A percentile compares a stretch with the other conserved stretches of the same genome.
phyloP scores from a whole-genome alignment of 1,284 basidiomycete genomes.

The Cryptococcus deneoformans region DNA sequence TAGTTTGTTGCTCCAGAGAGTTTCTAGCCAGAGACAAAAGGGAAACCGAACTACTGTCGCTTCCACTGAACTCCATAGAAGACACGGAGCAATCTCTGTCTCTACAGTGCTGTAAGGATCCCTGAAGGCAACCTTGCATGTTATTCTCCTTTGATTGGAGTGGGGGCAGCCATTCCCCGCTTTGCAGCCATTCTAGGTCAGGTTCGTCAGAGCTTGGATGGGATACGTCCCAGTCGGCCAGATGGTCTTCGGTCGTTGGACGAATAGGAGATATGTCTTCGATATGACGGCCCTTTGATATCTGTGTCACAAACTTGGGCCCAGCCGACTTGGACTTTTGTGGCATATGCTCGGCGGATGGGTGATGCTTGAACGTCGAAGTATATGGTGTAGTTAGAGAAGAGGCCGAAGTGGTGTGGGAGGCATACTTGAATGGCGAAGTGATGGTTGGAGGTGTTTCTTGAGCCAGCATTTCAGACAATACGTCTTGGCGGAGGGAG shows the following conservation, averaged over 20 bases:
- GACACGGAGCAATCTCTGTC: slow-evolving; percentile 25
- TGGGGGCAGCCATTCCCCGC: slow-evolving; percentile 25
- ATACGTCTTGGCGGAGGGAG: slow-evolving; percentile 30
- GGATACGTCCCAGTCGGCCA: not conserved
- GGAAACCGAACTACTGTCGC: slow-evolving; percentile 37
- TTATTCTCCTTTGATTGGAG: slow-evolving; percentile 4
- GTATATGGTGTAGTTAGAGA: not conserved
- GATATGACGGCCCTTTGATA: not conserved
- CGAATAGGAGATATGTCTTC: not conserved
- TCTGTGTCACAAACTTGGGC: not conserved
- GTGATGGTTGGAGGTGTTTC: not conserved
- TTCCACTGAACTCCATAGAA: slow-evolving; percentile 35
- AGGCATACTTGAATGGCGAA: slow-evolving; percentile 6
- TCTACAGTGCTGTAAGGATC: slow-evolving; percentile 8
- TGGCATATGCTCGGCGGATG: not conserved
- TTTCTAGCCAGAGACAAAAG: slow-evolving; percentile 28
- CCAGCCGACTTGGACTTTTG: not conserved
- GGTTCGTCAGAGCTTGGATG: slow-evolving; percentile 10
- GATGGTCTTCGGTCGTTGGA: slow-evolving; percentile 6
- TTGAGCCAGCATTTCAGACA: slow-evolving; percentile 9
- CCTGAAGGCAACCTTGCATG: slow-evolving; percentile 1
- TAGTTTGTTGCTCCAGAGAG: slow-evolving; percentile 13
- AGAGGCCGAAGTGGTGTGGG: slow-evolving; percentile 12
- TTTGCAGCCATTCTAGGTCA: slow-evolving; percentile 18
- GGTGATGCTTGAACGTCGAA: not conserved